Conservation (phyloP, 129 eudicot genomes). For the Dittrichia graveolens region DNA sequence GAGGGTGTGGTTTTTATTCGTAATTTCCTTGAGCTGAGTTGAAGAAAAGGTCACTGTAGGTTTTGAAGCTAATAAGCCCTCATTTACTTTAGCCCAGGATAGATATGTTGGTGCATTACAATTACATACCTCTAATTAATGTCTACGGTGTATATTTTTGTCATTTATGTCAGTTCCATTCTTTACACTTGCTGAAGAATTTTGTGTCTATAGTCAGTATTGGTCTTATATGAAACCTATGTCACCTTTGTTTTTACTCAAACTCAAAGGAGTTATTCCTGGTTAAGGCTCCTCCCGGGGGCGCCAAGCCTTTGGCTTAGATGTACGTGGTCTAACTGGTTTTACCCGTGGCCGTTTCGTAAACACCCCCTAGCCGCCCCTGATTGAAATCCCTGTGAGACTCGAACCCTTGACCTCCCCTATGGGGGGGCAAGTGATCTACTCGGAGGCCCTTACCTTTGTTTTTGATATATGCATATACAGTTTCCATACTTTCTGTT, state of each 20-base stretch:
- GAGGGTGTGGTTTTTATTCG: conserved; percentile 9
- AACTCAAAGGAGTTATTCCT: too few species aligned
- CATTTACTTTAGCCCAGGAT: conserved; percentile 13
- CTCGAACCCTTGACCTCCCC: too few species aligned
- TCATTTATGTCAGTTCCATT: conserved; percentile 1
- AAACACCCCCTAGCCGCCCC: too few species aligned
- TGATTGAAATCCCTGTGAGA: too few species aligned
- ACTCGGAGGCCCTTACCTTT: neutral
- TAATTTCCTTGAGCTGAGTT: neutral
- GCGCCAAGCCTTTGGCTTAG: neutral
- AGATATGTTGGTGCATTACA: conserved; percentile 19
- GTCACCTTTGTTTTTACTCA: neutral
- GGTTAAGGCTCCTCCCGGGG: too few species aligned
- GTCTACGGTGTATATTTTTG: neutral
- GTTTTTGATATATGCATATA: conserved; percentile 15
- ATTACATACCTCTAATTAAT: neutral
- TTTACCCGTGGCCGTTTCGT: too few species aligned
- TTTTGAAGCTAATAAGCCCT: conserved; percentile 6
- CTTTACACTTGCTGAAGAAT: conserved; percentile 7
- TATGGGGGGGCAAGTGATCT: too few species aligned
- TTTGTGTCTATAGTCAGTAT: conserved; percentile 17
- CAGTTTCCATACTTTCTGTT: conserved; percentile 7
- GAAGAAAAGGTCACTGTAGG: conserved; percentile 1
- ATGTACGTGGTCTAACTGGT: neutral
- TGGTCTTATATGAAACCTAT: conserved; percentile 3